phyloP scores from a whole-genome alignment of 768 basidiomycete genomes.

The Exidia glandulosa region DNA sequence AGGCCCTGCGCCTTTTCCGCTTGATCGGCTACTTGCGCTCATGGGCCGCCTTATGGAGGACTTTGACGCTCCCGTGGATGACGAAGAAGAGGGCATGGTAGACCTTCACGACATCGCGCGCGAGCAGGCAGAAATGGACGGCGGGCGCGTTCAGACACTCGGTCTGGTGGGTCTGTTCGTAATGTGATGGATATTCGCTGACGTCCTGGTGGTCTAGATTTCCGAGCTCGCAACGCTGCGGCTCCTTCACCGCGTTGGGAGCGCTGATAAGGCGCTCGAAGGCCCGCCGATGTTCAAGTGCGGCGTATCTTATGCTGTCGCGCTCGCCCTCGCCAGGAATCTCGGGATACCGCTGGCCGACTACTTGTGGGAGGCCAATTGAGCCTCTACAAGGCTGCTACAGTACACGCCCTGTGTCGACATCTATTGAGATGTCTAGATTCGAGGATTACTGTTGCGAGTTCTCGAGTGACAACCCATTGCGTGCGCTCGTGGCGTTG shows the following conservation, averaged over 20 bases:
- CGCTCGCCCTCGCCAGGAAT: slow-evolving; percentile 44
- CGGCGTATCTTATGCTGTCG: slow-evolving; percentile 50
- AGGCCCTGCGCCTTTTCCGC: slow-evolving; percentile 66
- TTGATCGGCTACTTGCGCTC: slow-evolving; percentile 73
- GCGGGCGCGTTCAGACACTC: slow-evolving; percentile 46
- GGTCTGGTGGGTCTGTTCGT: slow-evolving; percentile 38
- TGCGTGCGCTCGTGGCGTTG: too few relatives aligned
- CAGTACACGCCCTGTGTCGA: too few relatives aligned
- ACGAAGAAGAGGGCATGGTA: slow-evolving; percentile 36
- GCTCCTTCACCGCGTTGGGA: slow-evolving; percentile 53
- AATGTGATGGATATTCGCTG: neutral
- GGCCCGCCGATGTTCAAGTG: slow-evolving; percentile 65
- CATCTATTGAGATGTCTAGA: too few relatives aligned
- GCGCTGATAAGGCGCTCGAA: slow-evolving; percentile 45
- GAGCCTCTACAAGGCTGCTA: too few relatives aligned
- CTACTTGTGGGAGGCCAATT: slow-evolving; percentile 47
- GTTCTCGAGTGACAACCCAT: too few relatives aligned
- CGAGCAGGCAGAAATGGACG: slow-evolving; percentile 68
- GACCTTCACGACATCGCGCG: slow-evolving; percentile 35
- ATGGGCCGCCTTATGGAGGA: slow-evolving; percentile 70
- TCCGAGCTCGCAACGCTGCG: slow-evolving; percentile 53
- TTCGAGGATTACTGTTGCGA: too few relatives aligned
- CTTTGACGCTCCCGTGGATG: slow-evolving; percentile 26
- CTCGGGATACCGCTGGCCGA: slow-evolving; percentile 48
- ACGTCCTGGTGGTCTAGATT: slow-evolving; percentile 33